These are phyloP conservation scores for Omphalea diandra DNA, from an alignment of 441 rosid genomes.

Conservation along the genomic window DNA sequence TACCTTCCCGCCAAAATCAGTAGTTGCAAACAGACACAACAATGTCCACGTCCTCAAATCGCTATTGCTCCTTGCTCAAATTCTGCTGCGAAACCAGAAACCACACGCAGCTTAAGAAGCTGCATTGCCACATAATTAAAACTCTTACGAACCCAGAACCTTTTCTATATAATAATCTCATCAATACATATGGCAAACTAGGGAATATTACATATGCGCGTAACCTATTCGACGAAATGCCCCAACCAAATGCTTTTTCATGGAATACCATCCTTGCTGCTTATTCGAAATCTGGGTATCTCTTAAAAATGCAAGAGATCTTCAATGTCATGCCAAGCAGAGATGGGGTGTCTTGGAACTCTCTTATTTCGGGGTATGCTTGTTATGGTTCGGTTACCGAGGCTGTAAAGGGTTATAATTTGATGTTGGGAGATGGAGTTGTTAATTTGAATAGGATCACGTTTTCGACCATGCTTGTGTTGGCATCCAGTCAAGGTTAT, in stretches of 20 bases:
- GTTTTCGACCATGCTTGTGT: constrained; percentile 65
- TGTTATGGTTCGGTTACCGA: constrained; percentile 39
- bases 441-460: constrained; percentile 67
- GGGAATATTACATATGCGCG: constrained; percentile 58
- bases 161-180: constrained; percentile 55
- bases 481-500: constrained; percentile 48
- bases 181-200: constrained; percentile 36
- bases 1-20: constrained; percentile 34
- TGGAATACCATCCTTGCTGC: constrained; percentile 87
- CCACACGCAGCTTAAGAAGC: constrained; percentile 50
- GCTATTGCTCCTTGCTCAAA: constrained; percentile 55
- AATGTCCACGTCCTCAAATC: constrained; percentile 46
- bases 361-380: constrained; percentile 70
- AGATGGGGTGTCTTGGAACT: constrained; percentile 83
- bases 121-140: constrained; percentile 63
- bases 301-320: constrained; percentile 47
- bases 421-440: constrained; percentile 59
- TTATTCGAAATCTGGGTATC: constrained; percentile 61
- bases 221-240: constrained; percentile 59
- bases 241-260: constrained; percentile 58
- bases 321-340: constrained; percentile 56
- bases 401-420: constrained; percentile 57
- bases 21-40: not conserved
- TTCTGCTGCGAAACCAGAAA: constrained; percentile 50
- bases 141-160: constrained; percentile 51